Evolutionary conservation across 495 filamentous ascomycete genomes (phyloP).

Genomic region (Bombardia bombarda): DNA sequence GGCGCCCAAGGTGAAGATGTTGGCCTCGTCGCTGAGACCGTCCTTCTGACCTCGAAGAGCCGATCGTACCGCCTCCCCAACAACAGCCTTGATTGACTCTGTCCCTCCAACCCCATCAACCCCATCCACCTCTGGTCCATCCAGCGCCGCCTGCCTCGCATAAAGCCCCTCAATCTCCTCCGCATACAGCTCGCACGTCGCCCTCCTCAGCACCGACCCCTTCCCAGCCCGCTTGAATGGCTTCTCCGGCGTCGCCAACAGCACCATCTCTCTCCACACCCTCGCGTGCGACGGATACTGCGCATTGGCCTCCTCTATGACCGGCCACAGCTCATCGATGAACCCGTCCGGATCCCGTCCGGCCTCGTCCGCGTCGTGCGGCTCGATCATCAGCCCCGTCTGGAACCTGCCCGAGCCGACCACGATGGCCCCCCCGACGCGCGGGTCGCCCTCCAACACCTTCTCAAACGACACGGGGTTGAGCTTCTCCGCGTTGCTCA

Average conservation of each 20-base stretch:
- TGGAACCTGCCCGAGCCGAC: constrained; percentile 39
- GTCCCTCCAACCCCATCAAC: neutral
- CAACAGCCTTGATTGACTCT: too few relatives aligned
- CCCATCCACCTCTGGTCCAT: neutral
- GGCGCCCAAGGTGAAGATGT: constrained; percentile 34
- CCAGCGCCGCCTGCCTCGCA: neutral
- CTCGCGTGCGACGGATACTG: neutral
- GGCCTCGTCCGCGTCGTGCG: constrained; percentile 1
- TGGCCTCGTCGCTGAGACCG: neutral
- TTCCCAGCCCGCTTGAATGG: neutral
- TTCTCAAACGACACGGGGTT: constrained; percentile 44
- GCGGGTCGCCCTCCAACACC: constrained; percentile 25
- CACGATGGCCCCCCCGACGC: constrained; percentile 33
- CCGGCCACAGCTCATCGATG: constrained; percentile 14
- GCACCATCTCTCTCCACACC: constrained; percentile 1
- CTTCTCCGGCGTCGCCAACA: neutral
- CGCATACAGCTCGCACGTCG: neutral
- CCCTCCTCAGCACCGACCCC: neutral
- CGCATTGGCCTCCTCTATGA: constrained; percentile 13
- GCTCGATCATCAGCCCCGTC: constrained; percentile 40
- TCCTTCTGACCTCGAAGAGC: neutral
- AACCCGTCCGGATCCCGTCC: neutral
- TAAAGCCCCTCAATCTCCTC: neutral
- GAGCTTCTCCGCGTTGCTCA: constrained; percentile 50
- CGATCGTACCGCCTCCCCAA: neutral